Percentiles rank a stretch among this genome's conserved stretches.
These are phyloP conservation scores for Heritiera fomes DNA, from an alignment of 345 rosid genomes.

Conservation along the genomic window DNA sequence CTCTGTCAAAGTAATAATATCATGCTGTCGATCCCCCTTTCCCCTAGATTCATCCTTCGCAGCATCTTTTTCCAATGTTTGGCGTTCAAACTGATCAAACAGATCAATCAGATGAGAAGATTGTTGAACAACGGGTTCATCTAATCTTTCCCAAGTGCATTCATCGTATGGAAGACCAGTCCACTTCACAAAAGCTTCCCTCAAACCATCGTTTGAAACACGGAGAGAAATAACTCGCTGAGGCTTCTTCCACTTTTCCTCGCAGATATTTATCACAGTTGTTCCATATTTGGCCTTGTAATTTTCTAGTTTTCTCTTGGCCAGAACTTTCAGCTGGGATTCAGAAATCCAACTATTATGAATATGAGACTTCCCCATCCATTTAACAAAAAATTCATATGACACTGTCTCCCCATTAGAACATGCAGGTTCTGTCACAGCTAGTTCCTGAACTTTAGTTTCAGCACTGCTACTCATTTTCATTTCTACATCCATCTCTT, in stretches of 20 bases:
- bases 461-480: conserved; percentile 31
- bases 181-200: conserved; percentile 95
- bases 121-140: conserved; percentile 69
- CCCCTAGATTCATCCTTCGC: conserved; percentile 40
- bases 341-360: conserved; percentile 96
- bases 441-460: conserved; percentile 47
- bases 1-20: conserved; percentile 68
- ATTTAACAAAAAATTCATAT: conserved; percentile 91
- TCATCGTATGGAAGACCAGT: conserved; percentile 95
- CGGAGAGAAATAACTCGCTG: conserved; percentile 83
- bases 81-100: conserved; percentile 69
- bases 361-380: conserved; percentile 93
- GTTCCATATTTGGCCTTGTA: conserved; percentile 94
- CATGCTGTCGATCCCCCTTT: conserved; percentile 57
- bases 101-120: conserved; percentile 60
- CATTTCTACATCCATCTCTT: conserved; percentile 39
- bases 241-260: conserved; percentile 96
- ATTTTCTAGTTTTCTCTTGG: conserved; percentile 94
- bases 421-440: conserved; percentile 35
- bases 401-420: conserved; percentile 40
- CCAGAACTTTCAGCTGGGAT: conserved; percentile 78
- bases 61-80: conserved; percentile 61
- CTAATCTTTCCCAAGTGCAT: conserved; percentile 97
- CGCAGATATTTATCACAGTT: conserved; percentile 84
- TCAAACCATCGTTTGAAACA: conserved; percentile 48